Evolutionary conservation across 306 rosid species (phyloP).

Genomic region (Pueraria montana): DNA sequence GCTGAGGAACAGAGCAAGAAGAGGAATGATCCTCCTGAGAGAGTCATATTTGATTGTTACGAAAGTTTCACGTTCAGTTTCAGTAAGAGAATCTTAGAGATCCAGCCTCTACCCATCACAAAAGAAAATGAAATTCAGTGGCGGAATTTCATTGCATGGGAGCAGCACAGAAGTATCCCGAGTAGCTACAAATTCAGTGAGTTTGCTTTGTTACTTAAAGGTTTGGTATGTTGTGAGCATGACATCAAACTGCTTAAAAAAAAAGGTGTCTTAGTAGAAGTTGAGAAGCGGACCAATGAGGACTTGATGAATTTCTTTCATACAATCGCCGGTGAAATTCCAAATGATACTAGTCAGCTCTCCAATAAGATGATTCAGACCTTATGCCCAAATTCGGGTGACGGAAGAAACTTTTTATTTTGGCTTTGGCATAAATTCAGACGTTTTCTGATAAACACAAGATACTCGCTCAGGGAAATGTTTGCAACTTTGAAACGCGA

Average conservation of each 20-base stretch:
- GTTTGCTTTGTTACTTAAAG: neutral
- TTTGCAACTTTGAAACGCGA: neutral
- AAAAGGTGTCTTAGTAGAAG: neutral
- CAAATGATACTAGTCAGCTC: neutral
- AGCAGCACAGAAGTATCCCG: neutral
- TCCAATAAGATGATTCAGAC: neutral
- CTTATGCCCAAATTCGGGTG: neutral
- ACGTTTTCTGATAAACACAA: neutral
- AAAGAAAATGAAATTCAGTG: neutral
- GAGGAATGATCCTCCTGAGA: no score
- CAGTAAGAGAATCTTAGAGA: neutral
- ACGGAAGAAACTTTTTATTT: neutral
- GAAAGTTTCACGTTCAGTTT: neutral
- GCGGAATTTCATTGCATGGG: slow-evolving; percentile 17
- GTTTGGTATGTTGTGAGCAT: neutral
- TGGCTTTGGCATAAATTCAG: neutral
- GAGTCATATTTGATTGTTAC: neutral
- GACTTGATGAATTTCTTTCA: neutral
- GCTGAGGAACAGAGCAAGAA: no score
- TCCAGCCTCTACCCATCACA: neutral
- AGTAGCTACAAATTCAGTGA: neutral
- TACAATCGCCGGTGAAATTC: neutral
- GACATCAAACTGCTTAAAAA: neutral
- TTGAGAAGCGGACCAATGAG: neutral
- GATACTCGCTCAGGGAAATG: neutral